Base-by-base conservation (phyloP, 2,329 filamentous ascomycete genomes). In the Cytospora schulzeri region DNA sequence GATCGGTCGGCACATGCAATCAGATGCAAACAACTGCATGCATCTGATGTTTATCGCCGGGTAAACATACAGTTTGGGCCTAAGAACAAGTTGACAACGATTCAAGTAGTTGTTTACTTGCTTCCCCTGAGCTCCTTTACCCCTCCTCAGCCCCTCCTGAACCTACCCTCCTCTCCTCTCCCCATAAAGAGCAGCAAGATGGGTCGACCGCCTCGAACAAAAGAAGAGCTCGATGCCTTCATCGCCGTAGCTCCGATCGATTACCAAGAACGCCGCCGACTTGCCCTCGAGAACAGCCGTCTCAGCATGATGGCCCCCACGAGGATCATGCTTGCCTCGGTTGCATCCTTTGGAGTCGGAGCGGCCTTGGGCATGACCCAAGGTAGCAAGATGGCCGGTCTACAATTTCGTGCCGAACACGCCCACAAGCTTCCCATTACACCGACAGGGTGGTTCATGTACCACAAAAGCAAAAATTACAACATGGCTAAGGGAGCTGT, bases 401-500 rank as follows among this genome's bases (percentile, higher is more conserved):
- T 96, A 64, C 90, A 91, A 48, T 99, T 97, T 80, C 90, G 94
- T 62, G 95, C 95, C 66, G 95, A 99, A 78, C 96, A 99, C 74
- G 93, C 95, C 1, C 95, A 99, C 81, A 91, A 94, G 69, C 87
- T 97, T 67, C 95, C 95, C 24, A 88, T 86, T 4, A 89, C 89
- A 1, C 88, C 91, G 29, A 87, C 88, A 2, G 94, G 93, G 22
- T 99, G 95, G 95, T 99, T 94, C 75, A 85, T 98, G n/a, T 99
- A 99, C 77, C 94, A 98, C 81, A 97, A 97, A 79, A 92, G 88
- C 74, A 98, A 98, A 78, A 98, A 97, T 77, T 98, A 99, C 79
- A 88, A 92, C 71, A 85, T 90, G 59, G 88, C 91, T 71, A 84
- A 90, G 26, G 91, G 90, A 7, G 94, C 91, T 0, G 80, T 96